Conservation (phyloP, 2,329 filamentous ascomycete species). For the Pestalotiopsis sp. region DNA sequence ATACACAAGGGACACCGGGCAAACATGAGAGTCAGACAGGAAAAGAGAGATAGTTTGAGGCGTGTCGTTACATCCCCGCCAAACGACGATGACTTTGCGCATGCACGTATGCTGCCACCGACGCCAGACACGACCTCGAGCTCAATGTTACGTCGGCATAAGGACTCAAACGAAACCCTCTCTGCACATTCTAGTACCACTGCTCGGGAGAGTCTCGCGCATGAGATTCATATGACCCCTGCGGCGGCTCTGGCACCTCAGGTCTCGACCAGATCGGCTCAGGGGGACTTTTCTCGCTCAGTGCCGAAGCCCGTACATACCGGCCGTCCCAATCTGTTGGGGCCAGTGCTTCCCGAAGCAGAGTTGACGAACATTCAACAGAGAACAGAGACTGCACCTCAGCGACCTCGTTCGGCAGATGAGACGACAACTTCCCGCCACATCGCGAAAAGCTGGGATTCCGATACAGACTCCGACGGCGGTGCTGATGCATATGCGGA, state of each 20-base stretch:
- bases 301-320: constrained; percentile 34
- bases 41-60: constrained; percentile 50
- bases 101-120: constrained; percentile 51
- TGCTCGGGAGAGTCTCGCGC: constrained; percentile 31
- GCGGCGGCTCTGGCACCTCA: constrained; percentile 10
- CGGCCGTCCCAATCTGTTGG: constrained; percentile 26
- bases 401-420: constrained; percentile 48
- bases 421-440: constrained; percentile 45
- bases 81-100: constrained; percentile 38
- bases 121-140: constrained; percentile 63
- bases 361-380: constrained; percentile 23
- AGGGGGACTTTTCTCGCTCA: constrained; percentile 21
- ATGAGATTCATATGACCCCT: neutral
- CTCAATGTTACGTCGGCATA: constrained; percentile 51
- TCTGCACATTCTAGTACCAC: constrained; percentile 30
- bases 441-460: constrained; percentile 44
- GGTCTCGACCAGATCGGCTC: neutral
- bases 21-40: constrained; percentile 37
- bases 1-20: constrained; percentile 18
- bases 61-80: constrained; percentile 51
- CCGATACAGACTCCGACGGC: constrained; percentile 50
- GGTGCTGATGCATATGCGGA: constrained; percentile 38
- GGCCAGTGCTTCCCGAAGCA: constrained; percentile 29
- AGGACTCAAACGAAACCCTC: constrained; percentile 53
- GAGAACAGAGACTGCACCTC: constrained; percentile 28